Evolutionary conservation across 495 filamentous ascomycete species (phyloP), one percentile per base, ranked within the genome.

Genomic region (Penicillium tannophilum): DNA sequence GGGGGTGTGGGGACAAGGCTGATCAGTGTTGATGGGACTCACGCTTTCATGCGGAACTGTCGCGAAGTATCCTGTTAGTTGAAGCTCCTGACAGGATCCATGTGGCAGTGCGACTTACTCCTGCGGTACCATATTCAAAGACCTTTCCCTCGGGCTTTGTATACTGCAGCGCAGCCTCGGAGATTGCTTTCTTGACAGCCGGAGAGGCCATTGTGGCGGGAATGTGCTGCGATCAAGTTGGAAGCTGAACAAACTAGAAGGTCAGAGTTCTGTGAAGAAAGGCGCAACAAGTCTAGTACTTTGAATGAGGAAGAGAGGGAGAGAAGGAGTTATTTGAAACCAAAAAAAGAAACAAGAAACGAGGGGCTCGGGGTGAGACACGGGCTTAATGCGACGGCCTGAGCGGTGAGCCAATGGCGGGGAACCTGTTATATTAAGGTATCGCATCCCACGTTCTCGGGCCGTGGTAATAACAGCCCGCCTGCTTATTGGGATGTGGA

Each of bases 61-160:
- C 36, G 41, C 64, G 26, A 56, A 45, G 45, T 42, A 6, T 7
- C 42, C 24, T 17, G 57, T 76, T 61, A 71, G 65, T 62, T 63
- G 14, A 36, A 46, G 45, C 1, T 68, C 47, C 11, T 58, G 57
- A 43, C 48, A 14, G 54, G 47, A 39, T 49, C 49, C 19, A 17
- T 52, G 23, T 30, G 30, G 55, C 26, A 50, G 60, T 43, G 55
- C 51, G 48, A 80, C 87, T 74, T 78, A 90, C 87, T 52, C 94
- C 94, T 36, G 94, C 95, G 49, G 94, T 99, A 63, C 94, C 94
- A 84, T 99, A 99, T 62, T 87, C 82, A 76, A 95, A 98, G 31
- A 85, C 75, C 58, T 78, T 84, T 47, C 84, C 88, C 53, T 81
- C 80, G 3, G 89, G 85, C 73, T 91, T 92, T 26, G 88, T 82